Base-by-base conservation (phyloP, 129 eudicot genomes). In the Saussurea involucrata region DNA sequence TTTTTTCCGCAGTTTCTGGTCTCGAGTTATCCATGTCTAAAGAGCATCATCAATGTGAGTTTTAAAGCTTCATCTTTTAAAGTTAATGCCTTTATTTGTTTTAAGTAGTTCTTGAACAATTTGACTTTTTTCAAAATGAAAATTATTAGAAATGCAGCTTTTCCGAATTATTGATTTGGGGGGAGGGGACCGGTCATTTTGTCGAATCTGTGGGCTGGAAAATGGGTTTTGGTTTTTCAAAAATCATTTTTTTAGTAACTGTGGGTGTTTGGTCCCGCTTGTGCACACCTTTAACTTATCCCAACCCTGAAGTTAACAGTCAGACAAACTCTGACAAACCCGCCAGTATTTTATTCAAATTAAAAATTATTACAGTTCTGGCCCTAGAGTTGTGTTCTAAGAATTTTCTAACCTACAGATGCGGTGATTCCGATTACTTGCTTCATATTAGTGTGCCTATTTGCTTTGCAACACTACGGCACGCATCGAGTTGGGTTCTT, bases 401-500 rank as follows among this genome's bases (percentile, higher is more conserved):
- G 66, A 44, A 53, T 6, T 22, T 80, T 67, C 32, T 66, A 57
- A 13, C 69, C 76, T 84, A 84, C 96, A 94, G 98, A 94, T 86
- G 97, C 97, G 24, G 83, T 90, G 83, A 77, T 94, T 75, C 98
- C 98, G 11, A 91, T 94, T 55, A 91, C 98, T 42, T 94, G 98
- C 81, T 89, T 91, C 84, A 89, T 94, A 65, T 84, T 94, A 33
- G 91, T 94, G 66, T 94, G 97, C 86, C 82, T 94, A 15, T 94
- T 94, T 80, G 97, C 98, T 18, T 82, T 94, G 29, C 98, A 94
- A 83, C 98, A 94, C 87, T 94, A 90, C 25, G 98, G 98, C 77
- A 94, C 98, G 64, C 98, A 94, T 84, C 85, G 93, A 17, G 83
- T 94, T 58, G 98, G 98, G 18, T 94, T 91, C 86, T 78, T 83